Conservation (phyloP, 352 stramenopile species). For the Globisporangium cylindrosporum region DNA sequence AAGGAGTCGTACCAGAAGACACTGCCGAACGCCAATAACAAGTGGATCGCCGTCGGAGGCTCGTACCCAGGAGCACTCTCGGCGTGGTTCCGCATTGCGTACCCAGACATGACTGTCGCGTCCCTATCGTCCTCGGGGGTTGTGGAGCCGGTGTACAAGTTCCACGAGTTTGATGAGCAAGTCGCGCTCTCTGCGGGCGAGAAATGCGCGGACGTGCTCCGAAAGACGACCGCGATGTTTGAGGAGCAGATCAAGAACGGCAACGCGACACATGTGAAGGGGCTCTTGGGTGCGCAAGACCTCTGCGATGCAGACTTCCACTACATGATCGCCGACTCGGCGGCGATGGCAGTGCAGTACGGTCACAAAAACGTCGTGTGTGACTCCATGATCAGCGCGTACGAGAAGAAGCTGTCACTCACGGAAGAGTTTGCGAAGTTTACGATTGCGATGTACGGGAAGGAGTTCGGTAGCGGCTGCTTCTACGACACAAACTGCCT, state of each 20-base stretch:
- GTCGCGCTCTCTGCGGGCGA: constrained; percentile 55
- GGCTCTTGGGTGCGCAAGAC: constrained; percentile 53
- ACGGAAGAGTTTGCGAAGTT: constrained; percentile 77
- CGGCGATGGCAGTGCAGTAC: constrained; percentile 88
- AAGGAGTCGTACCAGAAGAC: constrained; percentile 61
- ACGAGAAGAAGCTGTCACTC: constrained; percentile 48
- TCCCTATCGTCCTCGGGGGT: constrained; percentile 75
- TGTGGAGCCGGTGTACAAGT: constrained; percentile 77
- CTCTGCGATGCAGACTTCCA: constrained; percentile 80
- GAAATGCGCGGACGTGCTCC: constrained; percentile 62
- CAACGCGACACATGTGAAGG: constrained; percentile 59
- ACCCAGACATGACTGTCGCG: constrained; percentile 74
- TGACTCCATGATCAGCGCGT: constrained; percentile 43
- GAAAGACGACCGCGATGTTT: constrained; percentile 60
- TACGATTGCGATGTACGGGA: constrained; percentile 75
- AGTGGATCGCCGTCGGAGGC: constrained; percentile 77
- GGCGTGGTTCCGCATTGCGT: constrained; percentile 79
- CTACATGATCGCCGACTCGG: constrained; percentile 88
- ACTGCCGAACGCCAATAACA: constrained; percentile 27
- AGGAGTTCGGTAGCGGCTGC: constrained; percentile 68
- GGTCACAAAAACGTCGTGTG: constrained; percentile 83
- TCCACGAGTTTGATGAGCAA: constrained; percentile 81
- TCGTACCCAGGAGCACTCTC: constrained; percentile 83
- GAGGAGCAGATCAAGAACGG: constrained; percentile 49
- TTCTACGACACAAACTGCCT: constrained; percentile 86